Base-by-base conservation (phyloP, 345 rosid genomes). In the Syzygium grande region DNA sequence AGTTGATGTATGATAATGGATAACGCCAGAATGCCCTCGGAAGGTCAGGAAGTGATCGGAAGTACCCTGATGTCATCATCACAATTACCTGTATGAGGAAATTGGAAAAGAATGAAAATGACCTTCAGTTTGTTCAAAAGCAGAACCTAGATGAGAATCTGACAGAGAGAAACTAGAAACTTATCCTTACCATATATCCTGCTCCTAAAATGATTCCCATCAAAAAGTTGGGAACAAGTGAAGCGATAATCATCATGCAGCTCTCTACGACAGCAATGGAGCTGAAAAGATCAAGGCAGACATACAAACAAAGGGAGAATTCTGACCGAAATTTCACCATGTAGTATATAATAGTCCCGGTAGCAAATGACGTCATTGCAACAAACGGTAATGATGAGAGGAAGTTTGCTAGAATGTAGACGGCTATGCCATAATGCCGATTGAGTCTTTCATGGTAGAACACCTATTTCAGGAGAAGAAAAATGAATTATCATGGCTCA, bases 131-230 rank as follows among this genome's bases (percentile, higher is more conserved):
- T 73, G 83, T 73, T 73, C 38, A 73, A 19, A 73, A 73, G 49
- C 83, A 86, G 38, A 86, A 56, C 38, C 52, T 38, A 27, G 78
- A 51, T 65, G 79, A 63, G 63, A 58, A 49, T 14, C 19, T 7
- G 87, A 53, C 12, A 14, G 29, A 22, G n/a, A 54, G 43, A n/a
- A n/a, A 29, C 25, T 17, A 86, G 16, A 41, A 34, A 56, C 43
- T 52, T 34, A 30, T 27, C 52, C 87, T 88, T 85, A 88, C 89
- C 56, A 88, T 56, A 51, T 94, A 93, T 85, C 99, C 99, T 87
- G 99, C 99, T 89, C 99, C 99, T 23, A 92, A 93, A 89, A 95
- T 95, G 91, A 95, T 94, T 11, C 99, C 99, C 98, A 97, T 96
- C 86, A 96, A 93, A 91, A 95, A 97, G 92, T 96, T 97, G 41